Evolutionary conservation across 306 rosid species (phyloP), one percentile per base, ranked within the genome.

Genomic region (Sicyos baderoa): DNA sequence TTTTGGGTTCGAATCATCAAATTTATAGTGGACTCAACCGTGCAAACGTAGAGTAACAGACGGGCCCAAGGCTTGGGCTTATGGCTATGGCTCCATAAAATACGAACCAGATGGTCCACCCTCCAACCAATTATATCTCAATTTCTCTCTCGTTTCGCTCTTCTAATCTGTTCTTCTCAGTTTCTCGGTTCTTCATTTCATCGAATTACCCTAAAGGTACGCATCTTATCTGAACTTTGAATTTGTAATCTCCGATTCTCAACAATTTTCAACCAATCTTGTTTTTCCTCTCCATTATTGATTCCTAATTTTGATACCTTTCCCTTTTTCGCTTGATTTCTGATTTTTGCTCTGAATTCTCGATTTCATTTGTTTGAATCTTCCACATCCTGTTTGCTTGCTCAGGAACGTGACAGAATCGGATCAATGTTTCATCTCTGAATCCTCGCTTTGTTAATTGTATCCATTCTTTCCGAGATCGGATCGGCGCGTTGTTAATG

Each of bases 401-500:
- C 52, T 37, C 22, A 9, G 27, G 22, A 22, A 16, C n/a, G n/a
- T n/a, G n/a, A n/a, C n/a, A n/a, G n/a, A n/a, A n/a, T 44, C 16
- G 8, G 61, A 53, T 16, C 9, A 9, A 9, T n/a, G 73, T 17
- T 25, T 12, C 7, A 17, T 69, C 27, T 52, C 15, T 53, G 47
- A 51, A 27, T 27, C 17, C 5, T 47, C 47, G 51, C 44, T 29
- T 19, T 44, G 60, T 52, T 21, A 9, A 32, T 40, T 48, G 53
- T 18, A 35, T 45, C 48, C 21, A 2, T n/a, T 27, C 55, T 51
- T 68, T 68, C 59, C 54, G 10, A 65, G 63, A 74, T 78, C 68
- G 76, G 67, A 27, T 78, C 35, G 70, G 70, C 57, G 42, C 22
- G 47, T 40, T 35, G 58, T 49, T 16, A 37, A 90, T 88, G 91